A percentile compares a stretch with the other conserved stretches of the same genome.
phyloP scores from a whole-genome alignment of 148 eudicot genomes.

The Persicaria maculosa region DNA sequence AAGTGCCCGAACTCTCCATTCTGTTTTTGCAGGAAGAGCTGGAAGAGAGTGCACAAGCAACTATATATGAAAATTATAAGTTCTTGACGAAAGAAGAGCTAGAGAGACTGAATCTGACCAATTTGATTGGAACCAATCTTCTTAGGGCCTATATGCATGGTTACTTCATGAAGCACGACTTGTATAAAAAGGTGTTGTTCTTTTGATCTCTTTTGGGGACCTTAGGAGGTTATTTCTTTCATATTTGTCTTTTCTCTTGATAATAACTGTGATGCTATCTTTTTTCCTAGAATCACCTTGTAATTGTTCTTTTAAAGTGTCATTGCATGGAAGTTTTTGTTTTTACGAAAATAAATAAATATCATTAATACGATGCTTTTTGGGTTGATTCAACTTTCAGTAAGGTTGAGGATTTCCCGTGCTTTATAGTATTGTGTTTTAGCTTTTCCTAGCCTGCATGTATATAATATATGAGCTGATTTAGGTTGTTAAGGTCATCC shows the following conservation, averaged over 20 bases:
- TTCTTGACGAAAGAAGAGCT: constrained; percentile 85
- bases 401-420: not conserved
- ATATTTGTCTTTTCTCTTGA: not conserved
- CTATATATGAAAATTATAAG: constrained; percentile 87
- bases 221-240: not conserved
- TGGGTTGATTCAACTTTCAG: not conserved
- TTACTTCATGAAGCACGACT: constrained; percentile 51
- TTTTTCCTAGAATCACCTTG: not conserved
- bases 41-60: constrained; percentile 79
- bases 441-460: not conserved
- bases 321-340: not conserved
- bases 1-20: constrained; percentile 15
- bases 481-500: not conserved
- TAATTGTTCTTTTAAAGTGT: not conserved
- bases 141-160: constrained; percentile 96
- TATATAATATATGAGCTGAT: not conserved
- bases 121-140: constrained; percentile 77
- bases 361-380: not conserved
- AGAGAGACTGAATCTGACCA: constrained; percentile 53
- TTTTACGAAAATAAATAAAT: not conserved
- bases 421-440: not conserved
- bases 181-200: constrained; percentile 62
- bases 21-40: constrained; percentile 64
- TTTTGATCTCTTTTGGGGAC: not conserved
- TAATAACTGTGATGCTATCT: not conserved